Percentiles rank a stretch among this genome's conserved stretches.
Evolutionary conservation across 2,329 filamentous ascomycete species (phyloP).

Genomic region (Aspergillus sojae): DNA sequence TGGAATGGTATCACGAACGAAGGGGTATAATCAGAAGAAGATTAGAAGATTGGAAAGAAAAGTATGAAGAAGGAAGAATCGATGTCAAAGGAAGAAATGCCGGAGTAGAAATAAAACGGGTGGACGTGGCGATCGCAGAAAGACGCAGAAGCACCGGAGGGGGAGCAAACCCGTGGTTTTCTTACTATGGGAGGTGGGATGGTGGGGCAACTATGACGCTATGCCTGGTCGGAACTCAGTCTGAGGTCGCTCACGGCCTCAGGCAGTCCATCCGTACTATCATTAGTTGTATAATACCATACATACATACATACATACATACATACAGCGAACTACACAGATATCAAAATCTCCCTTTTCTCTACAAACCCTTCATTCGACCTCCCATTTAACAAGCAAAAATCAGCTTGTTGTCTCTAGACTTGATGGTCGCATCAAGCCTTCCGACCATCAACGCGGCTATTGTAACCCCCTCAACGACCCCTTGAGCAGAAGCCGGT

Average conservation of each 20-base stretch:
- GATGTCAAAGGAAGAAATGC: slow-evolving; percentile 12
- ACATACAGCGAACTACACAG: background rate
- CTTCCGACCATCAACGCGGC: background rate
- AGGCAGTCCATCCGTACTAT: background rate
- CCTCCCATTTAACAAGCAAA: background rate
- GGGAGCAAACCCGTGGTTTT: slow-evolving; percentile 1
- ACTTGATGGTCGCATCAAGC: background rate
- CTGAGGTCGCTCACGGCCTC: background rate
- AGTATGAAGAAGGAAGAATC: slow-evolving; percentile 12
- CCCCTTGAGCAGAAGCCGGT: background rate
- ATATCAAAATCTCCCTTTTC: too few species aligned
- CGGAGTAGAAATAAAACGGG: slow-evolving; percentile 11
- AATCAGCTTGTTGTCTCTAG: background rate
- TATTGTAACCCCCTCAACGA: background rate
- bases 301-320: background rate
- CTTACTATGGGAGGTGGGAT: slow-evolving; percentile 16
- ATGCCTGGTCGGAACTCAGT: background rate
- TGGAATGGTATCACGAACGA: slow-evolving; percentile 5
- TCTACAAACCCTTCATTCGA: background rate
- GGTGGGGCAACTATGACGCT: slow-evolving; percentile 31
- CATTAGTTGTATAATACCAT: background rate
- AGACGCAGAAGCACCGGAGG: slow-evolving; percentile 7
- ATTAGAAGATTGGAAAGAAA: slow-evolving; percentile 12
- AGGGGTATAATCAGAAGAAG: slow-evolving; percentile 4
- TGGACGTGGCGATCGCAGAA: slow-evolving; percentile 18